A percentile compares a stretch with the other conserved stretches of the same genome.
These are phyloP conservation scores for Moniliophthora roreri DNA, from an alignment of 1,284 basidiomycete species.

Conservation along the genomic window DNA sequence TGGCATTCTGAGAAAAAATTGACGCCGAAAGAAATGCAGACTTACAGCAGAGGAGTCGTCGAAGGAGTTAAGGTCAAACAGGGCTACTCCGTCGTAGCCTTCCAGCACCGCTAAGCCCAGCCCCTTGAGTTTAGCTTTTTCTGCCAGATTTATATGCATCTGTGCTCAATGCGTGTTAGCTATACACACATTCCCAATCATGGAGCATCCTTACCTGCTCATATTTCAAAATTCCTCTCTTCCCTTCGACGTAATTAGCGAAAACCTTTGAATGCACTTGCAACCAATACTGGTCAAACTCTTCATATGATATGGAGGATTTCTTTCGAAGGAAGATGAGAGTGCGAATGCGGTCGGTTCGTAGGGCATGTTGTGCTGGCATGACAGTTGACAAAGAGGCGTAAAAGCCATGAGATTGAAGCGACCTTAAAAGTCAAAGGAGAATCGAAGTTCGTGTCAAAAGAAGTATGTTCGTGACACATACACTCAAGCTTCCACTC, in stretches of 20 bases:
- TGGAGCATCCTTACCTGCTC: background rate
- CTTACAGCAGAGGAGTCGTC: background rate
- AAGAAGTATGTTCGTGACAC: too few species aligned
- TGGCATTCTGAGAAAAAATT: background rate
- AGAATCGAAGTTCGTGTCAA: too few species aligned
- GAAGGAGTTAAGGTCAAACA: background rate
- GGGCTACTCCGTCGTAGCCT: background rate
- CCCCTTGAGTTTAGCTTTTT: background rate
- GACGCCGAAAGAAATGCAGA: background rate
- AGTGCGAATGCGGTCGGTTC: background rate
- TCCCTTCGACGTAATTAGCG: background rate
- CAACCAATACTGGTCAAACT: constrained; percentile 3
- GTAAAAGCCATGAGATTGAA: too few species aligned
- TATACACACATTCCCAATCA: too few species aligned
- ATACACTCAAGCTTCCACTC: too few species aligned
- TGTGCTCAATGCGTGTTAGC: too few species aligned
- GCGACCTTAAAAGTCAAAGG: too few species aligned
- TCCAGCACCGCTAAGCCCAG: background rate
- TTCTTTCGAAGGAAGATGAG: background rate
- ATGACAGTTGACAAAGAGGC: too few species aligned
- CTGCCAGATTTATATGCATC: background rate
- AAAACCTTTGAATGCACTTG: background rate
- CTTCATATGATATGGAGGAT: background rate
- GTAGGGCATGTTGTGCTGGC: background rate
- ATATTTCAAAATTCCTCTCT: constrained; percentile 1